Conservation (phyloP, 345 rosid species). For the Punica granatum region DNA sequence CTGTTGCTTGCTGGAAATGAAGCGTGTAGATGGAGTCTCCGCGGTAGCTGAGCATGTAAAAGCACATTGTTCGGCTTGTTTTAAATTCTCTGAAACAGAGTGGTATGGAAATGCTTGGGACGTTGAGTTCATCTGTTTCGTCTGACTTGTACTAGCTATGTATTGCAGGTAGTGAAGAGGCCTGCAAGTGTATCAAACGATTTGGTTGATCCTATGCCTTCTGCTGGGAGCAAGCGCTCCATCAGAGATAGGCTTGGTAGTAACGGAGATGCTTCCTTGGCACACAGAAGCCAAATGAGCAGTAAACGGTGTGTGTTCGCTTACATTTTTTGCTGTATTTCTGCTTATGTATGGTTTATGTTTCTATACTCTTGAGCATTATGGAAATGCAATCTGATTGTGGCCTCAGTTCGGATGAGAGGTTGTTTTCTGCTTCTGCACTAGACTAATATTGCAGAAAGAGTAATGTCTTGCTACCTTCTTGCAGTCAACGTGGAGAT, state of each 20-base stretch:
- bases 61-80: neutral
- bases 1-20: neutral
- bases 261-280: slow-evolving; percentile 31
- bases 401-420: neutral
- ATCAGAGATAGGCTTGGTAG: slow-evolving; percentile 77
- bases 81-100: neutral
- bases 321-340: neutral
- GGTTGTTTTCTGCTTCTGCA: neutral
- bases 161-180: slow-evolving; percentile 76
- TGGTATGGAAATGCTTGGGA: neutral
- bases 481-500: slow-evolving; percentile 67
- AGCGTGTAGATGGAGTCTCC: neutral
- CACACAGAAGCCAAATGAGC: slow-evolving; percentile 25
- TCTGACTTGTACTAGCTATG: neutral
- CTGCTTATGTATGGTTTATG: neutral
- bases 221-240: slow-evolving; percentile 65
- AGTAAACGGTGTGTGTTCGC: slow-evolving; percentile 48
- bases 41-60: neutral
- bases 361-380: neutral
- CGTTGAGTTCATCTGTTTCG: neutral
- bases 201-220: slow-evolving; percentile 28
- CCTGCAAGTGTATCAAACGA: slow-evolving; percentile 32
- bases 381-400: neutral
- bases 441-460: neutral
- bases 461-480: slow-evolving; percentile 6